A percentile compares a stretch with the other conserved stretches of the same genome.
Conservation (phyloP, 2,329 filamentous ascomycete species). For the Diaporthe sp. region DNA sequence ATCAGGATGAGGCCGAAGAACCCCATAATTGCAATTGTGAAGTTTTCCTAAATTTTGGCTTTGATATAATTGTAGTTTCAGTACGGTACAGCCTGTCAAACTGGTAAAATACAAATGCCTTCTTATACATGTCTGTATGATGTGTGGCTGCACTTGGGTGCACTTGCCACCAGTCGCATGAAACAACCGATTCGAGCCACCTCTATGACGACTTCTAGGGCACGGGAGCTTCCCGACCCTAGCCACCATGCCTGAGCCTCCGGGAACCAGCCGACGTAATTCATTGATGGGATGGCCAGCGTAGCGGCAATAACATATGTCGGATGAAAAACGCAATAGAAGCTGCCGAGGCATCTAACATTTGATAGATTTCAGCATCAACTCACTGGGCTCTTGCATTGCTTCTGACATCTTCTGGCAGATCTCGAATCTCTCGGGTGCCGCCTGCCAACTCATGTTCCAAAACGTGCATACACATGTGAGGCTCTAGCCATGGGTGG, state of each 20-base stretch:
- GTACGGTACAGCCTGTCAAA: neutral
- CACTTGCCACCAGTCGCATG: slow-evolving; percentile 18
- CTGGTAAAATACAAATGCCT: neutral
- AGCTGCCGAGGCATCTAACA: neutral
- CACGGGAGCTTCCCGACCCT: slow-evolving; percentile 3
- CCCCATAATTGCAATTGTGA: neutral
- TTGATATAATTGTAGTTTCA: neutral
- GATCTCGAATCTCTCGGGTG: too few relatives aligned
- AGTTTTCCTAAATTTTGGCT: neutral
- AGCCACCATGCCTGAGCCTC: neutral
- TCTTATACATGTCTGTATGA: neutral
- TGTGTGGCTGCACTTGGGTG: neutral
- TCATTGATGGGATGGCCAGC: neutral
- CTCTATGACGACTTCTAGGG: neutral
- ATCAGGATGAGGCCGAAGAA: slow-evolving; percentile 8
- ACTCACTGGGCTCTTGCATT: neutral
- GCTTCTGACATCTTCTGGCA: neutral
- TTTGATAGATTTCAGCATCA: neutral
- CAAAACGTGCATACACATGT: too few relatives aligned
- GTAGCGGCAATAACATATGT: neutral
- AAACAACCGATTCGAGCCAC: neutral
- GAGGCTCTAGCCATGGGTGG: neutral
- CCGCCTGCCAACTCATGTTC: neutral
- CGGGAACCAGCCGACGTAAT: neutral
- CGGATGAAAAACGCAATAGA: slow-evolving; percentile 3